Evolutionary conservation across 129 eudicot species (phyloP), one percentile per base, ranked within the genome.

Genomic region (Sambucus nigra): DNA sequence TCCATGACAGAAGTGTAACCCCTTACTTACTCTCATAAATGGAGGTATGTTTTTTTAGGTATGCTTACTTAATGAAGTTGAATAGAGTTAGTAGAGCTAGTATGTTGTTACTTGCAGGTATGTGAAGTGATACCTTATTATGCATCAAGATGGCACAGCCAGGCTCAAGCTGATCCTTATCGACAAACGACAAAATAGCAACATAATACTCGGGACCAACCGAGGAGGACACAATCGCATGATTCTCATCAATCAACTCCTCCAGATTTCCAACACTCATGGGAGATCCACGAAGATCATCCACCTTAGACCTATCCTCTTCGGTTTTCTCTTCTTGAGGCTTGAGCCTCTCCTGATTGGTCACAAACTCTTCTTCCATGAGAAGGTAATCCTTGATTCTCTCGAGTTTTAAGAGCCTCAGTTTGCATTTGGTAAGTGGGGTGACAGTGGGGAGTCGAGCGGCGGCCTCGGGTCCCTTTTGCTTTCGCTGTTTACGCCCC

Each of bases 151-250:
- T 88, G 12, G 95, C 81, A 65, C 97, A 84, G 0, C 98, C 95
- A 64, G 95, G 98, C 71, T 85, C 95, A 33, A 89, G 48, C 67
- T 89, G 95, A 79, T 89, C 98, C 81, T 89, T 84, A 56, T 85
- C 95, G 38, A 84, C 95, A 62, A 89, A 89, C 9, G 94, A 81
- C 66, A 79, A 64, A 38, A 89, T 89, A 52, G 95, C 87, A 11
- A 89, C 97, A 53, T 89, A 89, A 71, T 89, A 89, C 77, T 89
- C 98, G 18, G 98, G 98, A 31, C 98, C 98, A 10, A 85, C 94
- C 22, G 93, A 81, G 25, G 86, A 76, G 33, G 95, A 84, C n/a
- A 89, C 98, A 59, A 89, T 89, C 0, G 98, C 98, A 15, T 89
- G 98, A 66, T 89, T 89, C 81, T 89, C 98, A 74, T 89, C 98